phyloP scores from a whole-genome alignment of 1,139 yeast genomes.

The Pichia sp. region DNA sequence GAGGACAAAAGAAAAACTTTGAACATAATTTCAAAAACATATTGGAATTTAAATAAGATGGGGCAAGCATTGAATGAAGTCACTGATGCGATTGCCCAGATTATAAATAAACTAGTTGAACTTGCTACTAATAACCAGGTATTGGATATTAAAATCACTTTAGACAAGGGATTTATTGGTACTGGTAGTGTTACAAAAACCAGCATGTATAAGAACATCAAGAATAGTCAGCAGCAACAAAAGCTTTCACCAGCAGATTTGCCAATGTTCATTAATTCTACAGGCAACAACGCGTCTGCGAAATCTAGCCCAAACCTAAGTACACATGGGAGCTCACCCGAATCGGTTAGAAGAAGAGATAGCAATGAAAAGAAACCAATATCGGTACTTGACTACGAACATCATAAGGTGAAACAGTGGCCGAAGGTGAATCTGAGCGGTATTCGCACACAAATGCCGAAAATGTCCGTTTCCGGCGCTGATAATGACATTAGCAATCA shows the following conservation, averaged over 20 bases:
- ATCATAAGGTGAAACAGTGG: not conserved
- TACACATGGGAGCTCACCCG: not conserved
- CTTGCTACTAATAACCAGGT: conserved; percentile 24
- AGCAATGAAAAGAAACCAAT: not conserved
- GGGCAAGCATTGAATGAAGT: conserved; percentile 48
- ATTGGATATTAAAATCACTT: conserved; percentile 2
- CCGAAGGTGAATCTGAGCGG: not conserved
- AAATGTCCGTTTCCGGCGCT: not conserved
- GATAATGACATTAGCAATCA: not conserved
- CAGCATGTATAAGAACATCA: conserved; percentile 4
- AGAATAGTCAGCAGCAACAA: conserved; percentile 18
- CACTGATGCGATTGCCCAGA: conserved; percentile 45
- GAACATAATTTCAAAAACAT: conserved; percentile 38
- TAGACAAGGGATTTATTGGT: conserved; percentile 20
- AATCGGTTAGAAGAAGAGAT: not conserved
- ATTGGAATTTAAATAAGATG: conserved; percentile 46
- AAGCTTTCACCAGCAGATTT: conserved; percentile 17
- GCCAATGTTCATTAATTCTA: conserved; percentile 2
- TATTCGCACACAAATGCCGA: not conserved
- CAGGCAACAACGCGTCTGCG: not conserved
- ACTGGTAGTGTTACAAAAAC: conserved; percentile 10
- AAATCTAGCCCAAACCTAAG: not conserved
- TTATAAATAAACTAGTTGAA: conserved; percentile 41
- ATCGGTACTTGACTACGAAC: not conserved
- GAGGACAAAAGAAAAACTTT: conserved; percentile 32